These are phyloP conservation scores for Echites panduratus DNA, from an alignment of 257 asterid species.

Conservation along the genomic window DNA sequence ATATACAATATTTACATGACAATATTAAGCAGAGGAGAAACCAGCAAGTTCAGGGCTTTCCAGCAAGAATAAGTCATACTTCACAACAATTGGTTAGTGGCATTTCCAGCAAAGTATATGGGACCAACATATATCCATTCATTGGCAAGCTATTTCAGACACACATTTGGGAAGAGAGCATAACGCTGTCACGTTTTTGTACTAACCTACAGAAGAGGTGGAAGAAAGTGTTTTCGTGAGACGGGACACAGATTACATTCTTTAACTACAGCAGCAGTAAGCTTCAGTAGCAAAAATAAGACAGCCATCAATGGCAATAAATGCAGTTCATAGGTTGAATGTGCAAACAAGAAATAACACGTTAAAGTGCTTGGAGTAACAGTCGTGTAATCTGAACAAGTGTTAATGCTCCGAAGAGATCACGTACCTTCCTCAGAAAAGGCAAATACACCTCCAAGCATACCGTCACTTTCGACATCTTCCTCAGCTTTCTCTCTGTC, in stretches of 20 bases:
- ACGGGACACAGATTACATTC: background rate
- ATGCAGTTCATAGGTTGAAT: background rate
- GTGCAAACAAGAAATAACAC: background rate
- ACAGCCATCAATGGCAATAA: background rate
- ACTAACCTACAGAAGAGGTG: conserved; percentile 23
- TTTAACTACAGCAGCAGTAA: background rate
- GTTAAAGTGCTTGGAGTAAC: background rate
- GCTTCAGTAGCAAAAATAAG: background rate
- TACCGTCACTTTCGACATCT: conserved; percentile 37
- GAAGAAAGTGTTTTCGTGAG: background rate
- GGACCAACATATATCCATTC: conserved; percentile 1
- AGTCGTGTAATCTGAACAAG: background rate
- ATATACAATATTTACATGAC: conserved; percentile 36
- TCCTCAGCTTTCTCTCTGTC: conserved; percentile 33
- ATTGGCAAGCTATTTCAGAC: conserved; percentile 7
- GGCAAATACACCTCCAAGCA: conserved; percentile 47
- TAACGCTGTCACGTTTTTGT: conserved; percentile 2
- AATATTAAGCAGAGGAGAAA: conserved; percentile 16
- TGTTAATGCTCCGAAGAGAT: background rate
- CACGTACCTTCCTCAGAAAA: conserved; percentile 43
- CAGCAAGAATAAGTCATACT: conserved; percentile 15
- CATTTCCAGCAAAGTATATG: conserved; percentile 10
- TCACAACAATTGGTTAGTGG: conserved; percentile 30
- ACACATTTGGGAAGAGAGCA: conserved; percentile 5
- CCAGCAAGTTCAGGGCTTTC: conserved; percentile 18